These are phyloP conservation scores for Geum urbanum DNA, from an alignment of 306 rosid genomes.

Conservation along the genomic window DNA sequence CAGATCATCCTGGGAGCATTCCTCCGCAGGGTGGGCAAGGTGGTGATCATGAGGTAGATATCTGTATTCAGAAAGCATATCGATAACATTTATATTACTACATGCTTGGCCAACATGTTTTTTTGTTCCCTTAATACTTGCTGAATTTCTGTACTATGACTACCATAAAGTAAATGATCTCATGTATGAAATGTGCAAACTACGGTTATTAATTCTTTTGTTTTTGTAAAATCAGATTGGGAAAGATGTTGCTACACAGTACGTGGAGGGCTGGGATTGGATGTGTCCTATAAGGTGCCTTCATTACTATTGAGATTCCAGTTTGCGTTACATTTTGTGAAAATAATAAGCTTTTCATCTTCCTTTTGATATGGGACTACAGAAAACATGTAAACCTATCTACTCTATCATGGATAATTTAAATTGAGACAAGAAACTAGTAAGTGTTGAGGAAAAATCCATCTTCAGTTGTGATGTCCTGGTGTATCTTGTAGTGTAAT, in stretches of 20 bases:
- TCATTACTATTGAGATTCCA: conserved; percentile 11
- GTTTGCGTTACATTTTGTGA: neutral
- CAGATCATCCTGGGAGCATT: conserved; percentile 89
- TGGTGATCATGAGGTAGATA: conserved; percentile 86
- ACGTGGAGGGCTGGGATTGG: conserved; percentile 99
- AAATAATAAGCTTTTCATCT: neutral
- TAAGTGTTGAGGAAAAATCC: neutral
- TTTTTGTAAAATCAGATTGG: conserved; percentile 56
- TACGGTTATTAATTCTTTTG: conserved; percentile 15
- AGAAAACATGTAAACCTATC: neutral
- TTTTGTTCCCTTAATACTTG: neutral
- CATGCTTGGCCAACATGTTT: neutral
- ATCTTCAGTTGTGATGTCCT: neutral
- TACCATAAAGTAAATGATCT: neutral
- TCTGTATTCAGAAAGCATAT: conserved; percentile 1
- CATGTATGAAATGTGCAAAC: conserved; percentile 10
- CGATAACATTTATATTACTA: conserved; percentile 8
- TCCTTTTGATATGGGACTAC: neutral
- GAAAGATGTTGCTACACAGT: conserved; percentile 88
- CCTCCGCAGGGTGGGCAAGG: conserved; percentile 89
- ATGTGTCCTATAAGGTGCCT: conserved; percentile 94
- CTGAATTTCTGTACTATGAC: neutral
- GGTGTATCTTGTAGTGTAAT: neutral
- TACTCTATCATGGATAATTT: neutral
- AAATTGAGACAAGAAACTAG: neutral